Percentiles rank a stretch among this genome's conserved stretches.
phyloP scores from a whole-genome alignment of 352 stramenopile genomes.

The Globisporangium cederbergense region DNA sequence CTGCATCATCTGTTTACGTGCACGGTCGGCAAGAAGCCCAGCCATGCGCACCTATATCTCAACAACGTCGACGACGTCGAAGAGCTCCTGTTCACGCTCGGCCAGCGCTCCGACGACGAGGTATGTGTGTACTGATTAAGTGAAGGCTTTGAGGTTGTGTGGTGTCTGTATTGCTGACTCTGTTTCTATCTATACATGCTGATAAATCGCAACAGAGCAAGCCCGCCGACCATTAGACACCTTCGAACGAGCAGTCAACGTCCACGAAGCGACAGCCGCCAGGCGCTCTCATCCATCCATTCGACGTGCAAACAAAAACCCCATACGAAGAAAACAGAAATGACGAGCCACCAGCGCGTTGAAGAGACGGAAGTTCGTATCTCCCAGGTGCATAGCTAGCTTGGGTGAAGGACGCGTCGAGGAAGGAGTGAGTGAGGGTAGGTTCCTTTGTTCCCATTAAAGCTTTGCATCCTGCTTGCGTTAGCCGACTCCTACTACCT shows the following conservation, averaged over 20 bases:
- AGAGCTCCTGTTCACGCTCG: slow-evolving; percentile 66
- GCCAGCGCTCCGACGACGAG: slow-evolving; percentile 25
- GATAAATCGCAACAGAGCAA: neutral
- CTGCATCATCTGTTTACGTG: slow-evolving; percentile 89
- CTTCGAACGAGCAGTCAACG: too few species aligned
- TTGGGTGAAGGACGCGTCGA: neutral
- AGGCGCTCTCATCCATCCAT: too few species aligned
- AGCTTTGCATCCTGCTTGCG: neutral
- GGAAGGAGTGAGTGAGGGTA: neutral
- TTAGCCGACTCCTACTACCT: neutral
- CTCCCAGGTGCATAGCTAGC: too few species aligned
- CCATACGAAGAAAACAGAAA: too few species aligned
- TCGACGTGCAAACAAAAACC: too few species aligned
- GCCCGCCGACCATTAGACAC: too few species aligned
- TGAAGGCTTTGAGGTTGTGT: neutral
- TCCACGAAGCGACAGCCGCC: too few species aligned
- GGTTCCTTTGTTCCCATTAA: neutral
- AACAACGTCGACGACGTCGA: slow-evolving; percentile 89
- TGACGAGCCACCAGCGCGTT: too few species aligned
- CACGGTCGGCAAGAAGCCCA: slow-evolving; percentile 91
- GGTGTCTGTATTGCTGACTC: neutral
- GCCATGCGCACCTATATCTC: slow-evolving; percentile 87
- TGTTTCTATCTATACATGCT: neutral
- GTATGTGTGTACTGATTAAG: slow-evolving; percentile 1
- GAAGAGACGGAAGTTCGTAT: too few species aligned